Percentiles rank a stretch among this genome's conserved stretches.
These are phyloP conservation scores for Lyophyllum semitale DNA, from an alignment of 768 basidiomycete species.

Conservation along the genomic window DNA sequence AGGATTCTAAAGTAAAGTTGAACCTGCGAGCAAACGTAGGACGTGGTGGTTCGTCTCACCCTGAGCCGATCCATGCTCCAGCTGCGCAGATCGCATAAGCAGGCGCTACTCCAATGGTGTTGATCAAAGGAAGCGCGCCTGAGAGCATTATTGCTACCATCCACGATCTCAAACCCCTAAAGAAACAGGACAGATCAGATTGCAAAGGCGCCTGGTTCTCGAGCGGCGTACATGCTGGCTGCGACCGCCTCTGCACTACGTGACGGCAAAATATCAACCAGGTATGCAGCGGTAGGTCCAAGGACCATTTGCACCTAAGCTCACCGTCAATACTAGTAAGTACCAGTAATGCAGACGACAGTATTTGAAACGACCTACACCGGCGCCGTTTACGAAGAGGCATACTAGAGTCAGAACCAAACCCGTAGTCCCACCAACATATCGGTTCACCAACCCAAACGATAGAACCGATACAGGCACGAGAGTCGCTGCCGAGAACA, in stretches of 20 bases:
- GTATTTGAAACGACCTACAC: conserved; percentile 30
- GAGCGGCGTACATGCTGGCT: conserved; percentile 33
- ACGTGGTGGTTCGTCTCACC: conserved; percentile 7
- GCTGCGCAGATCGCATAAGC: conserved; percentile 16
- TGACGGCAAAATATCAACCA: conserved; percentile 48
- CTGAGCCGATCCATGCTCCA: conserved; percentile 17
- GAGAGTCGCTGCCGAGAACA: conserved; percentile 37
- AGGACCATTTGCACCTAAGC: conserved; percentile 47
- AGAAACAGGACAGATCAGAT: background rate
- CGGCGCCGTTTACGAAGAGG: conserved; percentile 16
- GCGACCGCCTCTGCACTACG: conserved; percentile 53
- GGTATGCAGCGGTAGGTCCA: conserved; percentile 46
- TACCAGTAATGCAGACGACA: background rate
- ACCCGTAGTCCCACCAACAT: conserved; percentile 30
- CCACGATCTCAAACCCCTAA: conserved; percentile 17
- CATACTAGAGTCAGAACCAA: conserved; percentile 19
- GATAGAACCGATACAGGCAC: conserved; percentile 45
- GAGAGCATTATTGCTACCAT: conserved; percentile 5
- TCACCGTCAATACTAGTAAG: conserved; percentile 25
- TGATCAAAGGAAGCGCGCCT: conserved; percentile 15
- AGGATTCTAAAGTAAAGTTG: conserved; percentile 7
- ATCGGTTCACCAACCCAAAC: conserved; percentile 40
- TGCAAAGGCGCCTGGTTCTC: background rate
- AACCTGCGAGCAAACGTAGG: background rate
- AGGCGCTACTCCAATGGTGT: conserved; percentile 13